phyloP scores from a whole-genome alignment of 2,329 filamentous ascomycete genomes.

The Aspergillus sp. region DNA sequence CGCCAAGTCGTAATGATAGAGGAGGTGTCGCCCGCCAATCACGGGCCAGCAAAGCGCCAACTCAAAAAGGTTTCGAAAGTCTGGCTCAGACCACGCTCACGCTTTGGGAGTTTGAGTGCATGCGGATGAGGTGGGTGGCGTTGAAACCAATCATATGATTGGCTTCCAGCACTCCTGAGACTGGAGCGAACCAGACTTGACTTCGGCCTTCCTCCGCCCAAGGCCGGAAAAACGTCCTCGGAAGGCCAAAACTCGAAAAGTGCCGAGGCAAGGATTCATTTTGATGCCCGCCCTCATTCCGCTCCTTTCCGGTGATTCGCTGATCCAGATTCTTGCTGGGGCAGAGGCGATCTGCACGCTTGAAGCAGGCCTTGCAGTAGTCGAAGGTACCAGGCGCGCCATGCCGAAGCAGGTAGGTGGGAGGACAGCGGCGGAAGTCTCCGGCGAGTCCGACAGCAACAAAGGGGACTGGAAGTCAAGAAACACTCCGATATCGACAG shows the following conservation, averaged over 20 bases:
- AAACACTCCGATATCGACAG: constrained; percentile 7
- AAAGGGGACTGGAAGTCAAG: too few species aligned
- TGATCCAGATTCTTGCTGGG: constrained; percentile 17
- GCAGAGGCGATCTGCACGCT: constrained; percentile 20
- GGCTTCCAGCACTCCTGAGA: constrained; percentile 7
- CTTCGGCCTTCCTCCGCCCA: constrained; percentile 23
- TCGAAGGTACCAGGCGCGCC: constrained; percentile 6
- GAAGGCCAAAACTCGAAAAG: constrained; percentile 17
- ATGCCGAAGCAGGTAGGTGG: constrained; percentile 12
- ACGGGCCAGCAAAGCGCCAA: background rate
- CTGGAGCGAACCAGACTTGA: constrained; percentile 9
- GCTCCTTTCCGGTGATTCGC: constrained; percentile 4
- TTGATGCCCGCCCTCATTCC: background rate
- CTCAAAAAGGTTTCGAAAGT: background rate
- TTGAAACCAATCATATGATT: constrained; percentile 2
- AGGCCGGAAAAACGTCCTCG: constrained; percentile 27
- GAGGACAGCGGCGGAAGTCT: background rate
- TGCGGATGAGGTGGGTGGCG: constrained; percentile 32
- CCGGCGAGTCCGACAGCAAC: too few species aligned
- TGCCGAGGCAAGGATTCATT: constrained; percentile 17
- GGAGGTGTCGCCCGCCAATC: background rate
- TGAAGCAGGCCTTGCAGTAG: constrained; percentile 13
- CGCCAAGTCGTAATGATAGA: background rate
- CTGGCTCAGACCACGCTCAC: constrained; percentile 15
- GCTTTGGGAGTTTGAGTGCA: background rate